Evolutionary conservation across 305 asterid species (phyloP).

Genomic region (Solanum hybrid): DNA sequence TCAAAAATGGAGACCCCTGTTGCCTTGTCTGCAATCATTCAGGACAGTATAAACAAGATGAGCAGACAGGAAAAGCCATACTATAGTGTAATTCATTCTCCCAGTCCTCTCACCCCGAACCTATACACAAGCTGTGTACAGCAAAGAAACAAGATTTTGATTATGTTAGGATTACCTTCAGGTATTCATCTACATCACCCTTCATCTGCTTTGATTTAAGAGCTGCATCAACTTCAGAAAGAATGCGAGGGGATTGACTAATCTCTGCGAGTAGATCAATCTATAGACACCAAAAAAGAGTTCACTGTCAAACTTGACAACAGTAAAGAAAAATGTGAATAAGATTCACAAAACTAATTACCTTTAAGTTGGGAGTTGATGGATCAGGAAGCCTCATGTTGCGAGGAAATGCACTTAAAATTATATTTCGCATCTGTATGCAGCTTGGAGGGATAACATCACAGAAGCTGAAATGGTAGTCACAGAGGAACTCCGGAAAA

Average conservation of each 20-base stretch:
- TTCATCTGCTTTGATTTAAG: constrained; percentile 82
- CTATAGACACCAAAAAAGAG: constrained; percentile 30
- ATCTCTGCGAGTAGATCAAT: constrained; percentile 93
- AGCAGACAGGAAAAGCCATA: neutral
- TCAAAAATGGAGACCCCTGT: constrained; percentile 69
- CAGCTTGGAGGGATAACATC: constrained; percentile 98
- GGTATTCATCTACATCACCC: constrained; percentile 87
- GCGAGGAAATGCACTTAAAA: constrained; percentile 98
- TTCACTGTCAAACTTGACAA: neutral
- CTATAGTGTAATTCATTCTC: neutral
- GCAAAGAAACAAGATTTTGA: neutral
- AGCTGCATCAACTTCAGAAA: constrained; percentile 92
- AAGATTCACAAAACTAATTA: constrained; percentile 5
- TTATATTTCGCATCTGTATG: constrained; percentile 92
- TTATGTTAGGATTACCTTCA: constrained; percentile 48
- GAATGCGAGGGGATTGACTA: constrained; percentile 76
- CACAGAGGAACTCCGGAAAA: constrained; percentile 97
- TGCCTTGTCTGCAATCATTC: constrained; percentile 57
- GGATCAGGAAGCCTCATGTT: constrained; percentile 98
- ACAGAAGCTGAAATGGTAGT: constrained; percentile 98
- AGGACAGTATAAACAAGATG: constrained; percentile 12
- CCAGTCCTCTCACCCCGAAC: neutral
- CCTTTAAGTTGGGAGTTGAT: constrained; percentile 92
- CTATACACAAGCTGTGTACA: neutral
- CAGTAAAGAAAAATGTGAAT: neutral